Base-by-base conservation (phyloP, 306 rosid species). In the Gastrolobium bilobum region DNA sequence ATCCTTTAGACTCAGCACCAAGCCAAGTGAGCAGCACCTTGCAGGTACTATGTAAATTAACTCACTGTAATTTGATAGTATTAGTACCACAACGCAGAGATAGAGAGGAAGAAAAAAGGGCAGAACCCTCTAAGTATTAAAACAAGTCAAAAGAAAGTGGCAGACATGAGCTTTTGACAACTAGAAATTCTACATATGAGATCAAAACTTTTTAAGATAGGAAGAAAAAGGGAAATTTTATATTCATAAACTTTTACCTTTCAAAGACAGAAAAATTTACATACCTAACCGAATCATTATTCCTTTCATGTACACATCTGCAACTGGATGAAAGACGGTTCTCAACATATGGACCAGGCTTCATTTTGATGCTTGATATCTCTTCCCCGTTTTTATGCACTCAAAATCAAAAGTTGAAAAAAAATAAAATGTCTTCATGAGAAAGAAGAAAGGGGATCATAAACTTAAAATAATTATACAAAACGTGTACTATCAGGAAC, bases 331-430 rank as follows among this genome's bases (percentile, higher is more conserved):
- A 30, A 52, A 34, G n/a, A 11, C 13, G 40, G 35, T 48, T 75
- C 71, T 75, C 13, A 2, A 2, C 29, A n/a, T 75, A 35, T n/a
- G 64, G 37, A 35, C 7, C n/a, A 47, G 47, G 31, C 47, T 47
- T 10, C 61, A 13, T 7, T 52, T 38, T 1, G 40, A 15, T 15
- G 14, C 44, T 63, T 63, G 5, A 58, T 59, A 57, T 31, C 34
- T 43, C 79, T 43, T 15, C 58, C 3, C 30, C 35, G 2, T 30
- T 40, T 26, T 10, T 15, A 35, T 52, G 56, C 15, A 7, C 62
- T 47, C n/a, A n/a, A 75, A 47, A 20, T 51, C 26, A 38, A 68
- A 68, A 42, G 71, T 58, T 58, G 51, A 50, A 78, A 60, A n/a
- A 1, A 7, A 20, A 20, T 43, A 2, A 54, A 67, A 40, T 13